Evolutionary conservation across 129 eudicot genomes (phyloP).

Genomic region (Ambrosia artemisiifolia): DNA sequence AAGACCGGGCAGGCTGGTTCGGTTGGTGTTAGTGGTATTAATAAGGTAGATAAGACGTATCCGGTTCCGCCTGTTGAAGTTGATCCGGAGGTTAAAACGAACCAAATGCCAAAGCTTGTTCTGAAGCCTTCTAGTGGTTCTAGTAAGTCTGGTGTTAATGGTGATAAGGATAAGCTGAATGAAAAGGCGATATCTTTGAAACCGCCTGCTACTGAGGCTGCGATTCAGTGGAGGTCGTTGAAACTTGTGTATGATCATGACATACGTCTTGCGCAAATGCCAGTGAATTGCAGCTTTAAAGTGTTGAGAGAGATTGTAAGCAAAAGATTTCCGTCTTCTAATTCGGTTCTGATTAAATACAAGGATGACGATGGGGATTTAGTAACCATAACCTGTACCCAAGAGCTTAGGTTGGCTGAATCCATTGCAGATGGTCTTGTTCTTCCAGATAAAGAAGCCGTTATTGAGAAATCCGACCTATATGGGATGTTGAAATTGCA

Average conservation of each 20-base stretch:
- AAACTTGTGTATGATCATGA: slow-evolving; percentile 95
- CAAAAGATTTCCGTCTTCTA: slow-evolving; percentile 73
- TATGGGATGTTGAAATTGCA: slow-evolving; percentile 78
- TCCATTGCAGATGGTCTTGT: slow-evolving; percentile 49
- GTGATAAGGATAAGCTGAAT: slow-evolving; percentile 40
- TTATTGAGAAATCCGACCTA: slow-evolving; percentile 50
- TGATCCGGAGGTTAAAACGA: slow-evolving; percentile 48
- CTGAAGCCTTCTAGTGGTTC: slow-evolving; percentile 63
- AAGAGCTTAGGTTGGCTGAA: slow-evolving; percentile 86
- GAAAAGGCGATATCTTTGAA: slow-evolving; percentile 31
- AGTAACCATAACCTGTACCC: slow-evolving; percentile 80
- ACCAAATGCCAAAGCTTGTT: slow-evolving; percentile 66
- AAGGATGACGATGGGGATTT: slow-evolving; percentile 87
- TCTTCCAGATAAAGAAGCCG: slow-evolving; percentile 50
- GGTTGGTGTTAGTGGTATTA: slow-evolving; percentile 22
- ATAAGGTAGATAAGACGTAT: slow-evolving; percentile 57
- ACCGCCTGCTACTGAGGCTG: slow-evolving; percentile 30
- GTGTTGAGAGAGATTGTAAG: slow-evolving; percentile 73
- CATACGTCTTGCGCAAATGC: slow-evolving; percentile 92
- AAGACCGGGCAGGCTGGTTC: slow-evolving; percentile 48
- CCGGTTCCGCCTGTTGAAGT: slow-evolving; percentile 48
- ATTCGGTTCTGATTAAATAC: slow-evolving; percentile 71
- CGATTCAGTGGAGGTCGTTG: slow-evolving; percentile 53
- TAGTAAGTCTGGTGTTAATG: slow-evolving; percentile 38
- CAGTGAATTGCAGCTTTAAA: slow-evolving; percentile 68